These are phyloP conservation scores for Moricandia moricandioides DNA, from an alignment of 345 rosid species.

Conservation along the genomic window DNA sequence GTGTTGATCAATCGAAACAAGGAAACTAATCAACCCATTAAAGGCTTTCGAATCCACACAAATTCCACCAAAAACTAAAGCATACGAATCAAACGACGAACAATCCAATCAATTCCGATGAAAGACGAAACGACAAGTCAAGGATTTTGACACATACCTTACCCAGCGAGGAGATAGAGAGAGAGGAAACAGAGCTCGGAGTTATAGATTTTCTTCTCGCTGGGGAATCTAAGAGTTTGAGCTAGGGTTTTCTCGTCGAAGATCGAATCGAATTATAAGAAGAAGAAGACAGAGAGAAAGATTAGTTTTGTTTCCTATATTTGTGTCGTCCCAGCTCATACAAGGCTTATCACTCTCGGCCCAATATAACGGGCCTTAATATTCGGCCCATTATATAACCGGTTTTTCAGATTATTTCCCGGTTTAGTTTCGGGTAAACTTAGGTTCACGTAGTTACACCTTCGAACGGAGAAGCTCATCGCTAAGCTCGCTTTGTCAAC, in stretches of 20 bases:
- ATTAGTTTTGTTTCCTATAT: conserved; percentile 26
- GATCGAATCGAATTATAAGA: conserved; percentile 20
- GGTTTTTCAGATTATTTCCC: neutral
- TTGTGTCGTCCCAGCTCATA: conserved; percentile 21
- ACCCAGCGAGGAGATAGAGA: conserved; percentile 23
- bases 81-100: neutral
- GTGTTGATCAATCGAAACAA: neutral
- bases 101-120: neutral
- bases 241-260: conserved; percentile 27
- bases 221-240: conserved; percentile 7
- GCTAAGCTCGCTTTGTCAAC: conserved; percentile 2
- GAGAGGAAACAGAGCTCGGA: neutral
- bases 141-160: neutral
- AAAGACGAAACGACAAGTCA: neutral
- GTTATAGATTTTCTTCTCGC: conserved; percentile 23
- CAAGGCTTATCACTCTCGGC: neutral
- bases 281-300: neutral
- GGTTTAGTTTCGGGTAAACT: neutral
- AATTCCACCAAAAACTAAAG: neutral
- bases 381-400: neutral
- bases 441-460: neutral
- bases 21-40: neutral
- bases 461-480: neutral
- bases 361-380: neutral
- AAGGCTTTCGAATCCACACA: neutral